Evolutionary conservation across 352 stramenopile genomes (phyloP).

Genomic region (Phytophthora pistaciae): DNA sequence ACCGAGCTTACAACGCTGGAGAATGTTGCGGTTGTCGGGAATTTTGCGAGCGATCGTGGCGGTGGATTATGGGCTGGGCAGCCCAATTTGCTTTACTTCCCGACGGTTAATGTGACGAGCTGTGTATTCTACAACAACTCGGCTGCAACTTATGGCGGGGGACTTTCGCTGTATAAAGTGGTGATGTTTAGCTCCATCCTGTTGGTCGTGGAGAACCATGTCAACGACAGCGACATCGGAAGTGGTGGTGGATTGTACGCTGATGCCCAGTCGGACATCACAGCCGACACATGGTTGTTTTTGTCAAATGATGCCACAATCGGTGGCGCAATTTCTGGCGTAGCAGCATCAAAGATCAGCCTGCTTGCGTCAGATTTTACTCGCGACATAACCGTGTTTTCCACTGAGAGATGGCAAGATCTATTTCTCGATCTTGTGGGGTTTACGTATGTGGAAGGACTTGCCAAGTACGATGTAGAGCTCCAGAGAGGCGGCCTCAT

Average conservation of each 20-base stretch:
- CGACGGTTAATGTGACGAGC: slow-evolving; percentile 1
- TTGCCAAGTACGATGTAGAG: slow-evolving; percentile 12
- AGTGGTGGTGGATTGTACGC: slow-evolving; percentile 38
- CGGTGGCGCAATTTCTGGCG: slow-evolving; percentile 40
- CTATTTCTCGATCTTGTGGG: slow-evolving; percentile 34
- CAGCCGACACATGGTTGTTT: slow-evolving; percentile 40
- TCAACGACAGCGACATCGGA: slow-evolving; percentile 22
- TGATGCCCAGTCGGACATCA: slow-evolving; percentile 6
- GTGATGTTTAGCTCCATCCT: slow-evolving; percentile 14
- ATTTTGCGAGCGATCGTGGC: slow-evolving; percentile 31
- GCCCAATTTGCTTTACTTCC: slow-evolving; percentile 1
- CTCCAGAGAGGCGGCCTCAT: slow-evolving; percentile 43
- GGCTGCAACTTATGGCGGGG: slow-evolving; percentile 32
- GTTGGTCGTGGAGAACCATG: slow-evolving; percentile 50
- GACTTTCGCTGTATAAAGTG: slow-evolving; percentile 26
- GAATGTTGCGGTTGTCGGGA: slow-evolving; percentile 33
- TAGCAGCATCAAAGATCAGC: slow-evolving; percentile 22
- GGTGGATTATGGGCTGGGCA: slow-evolving; percentile 32
- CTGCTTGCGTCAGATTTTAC: slow-evolving; percentile 30
- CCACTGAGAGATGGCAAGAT: slow-evolving; percentile 22
- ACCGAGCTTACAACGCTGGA: slow-evolving; percentile 18
- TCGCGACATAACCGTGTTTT: slow-evolving; percentile 23
- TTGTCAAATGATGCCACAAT: slow-evolving; percentile 40
- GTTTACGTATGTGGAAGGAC: slow-evolving; percentile 18
- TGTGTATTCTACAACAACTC: slow-evolving; percentile 64